These are phyloP conservation scores for Pyrenopolyporus hunteri DNA, from an alignment of 495 filamentous ascomycete species.

Conservation along the genomic window DNA sequence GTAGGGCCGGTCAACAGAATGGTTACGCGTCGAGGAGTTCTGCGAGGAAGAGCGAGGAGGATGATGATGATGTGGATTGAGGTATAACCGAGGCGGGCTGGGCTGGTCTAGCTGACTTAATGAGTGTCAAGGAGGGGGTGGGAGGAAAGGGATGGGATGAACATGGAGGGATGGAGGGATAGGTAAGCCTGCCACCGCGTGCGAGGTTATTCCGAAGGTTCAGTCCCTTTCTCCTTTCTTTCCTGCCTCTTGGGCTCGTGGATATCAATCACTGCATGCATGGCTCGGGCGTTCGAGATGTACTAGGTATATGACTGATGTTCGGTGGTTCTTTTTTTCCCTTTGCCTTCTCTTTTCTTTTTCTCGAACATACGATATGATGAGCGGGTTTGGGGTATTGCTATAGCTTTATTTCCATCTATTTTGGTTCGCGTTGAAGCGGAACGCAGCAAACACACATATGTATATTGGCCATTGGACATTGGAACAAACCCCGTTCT, in stretches of 20 bases:
- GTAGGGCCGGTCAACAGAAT: background rate
- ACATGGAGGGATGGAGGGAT: background rate
- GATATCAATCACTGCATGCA: constrained; percentile 16
- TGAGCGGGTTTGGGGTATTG: no score
- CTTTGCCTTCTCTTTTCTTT: no score
- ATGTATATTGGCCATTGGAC: no score
- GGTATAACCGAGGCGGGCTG: no score
- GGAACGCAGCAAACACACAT: no score
- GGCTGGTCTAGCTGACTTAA: background rate
- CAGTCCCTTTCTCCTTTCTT: background rate
- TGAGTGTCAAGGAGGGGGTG: background rate
- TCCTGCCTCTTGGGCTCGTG: background rate
- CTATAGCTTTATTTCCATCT: no score
- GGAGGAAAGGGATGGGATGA: background rate
- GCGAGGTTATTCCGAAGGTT: no score
- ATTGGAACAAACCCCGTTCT: no score
- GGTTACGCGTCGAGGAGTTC: background rate
- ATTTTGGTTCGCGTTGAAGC: no score
- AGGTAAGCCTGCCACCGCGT: background rate
- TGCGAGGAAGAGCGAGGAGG: constrained; percentile 10
- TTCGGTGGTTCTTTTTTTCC: background rate
- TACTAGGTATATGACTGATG: background rate
- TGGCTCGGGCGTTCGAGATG: constrained; percentile 26
- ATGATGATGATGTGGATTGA: constrained; percentile 31
- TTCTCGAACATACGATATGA: no score